Conservation (phyloP, 2,329 filamentous ascomycete genomes). For the Cordyceps javanica region DNA sequence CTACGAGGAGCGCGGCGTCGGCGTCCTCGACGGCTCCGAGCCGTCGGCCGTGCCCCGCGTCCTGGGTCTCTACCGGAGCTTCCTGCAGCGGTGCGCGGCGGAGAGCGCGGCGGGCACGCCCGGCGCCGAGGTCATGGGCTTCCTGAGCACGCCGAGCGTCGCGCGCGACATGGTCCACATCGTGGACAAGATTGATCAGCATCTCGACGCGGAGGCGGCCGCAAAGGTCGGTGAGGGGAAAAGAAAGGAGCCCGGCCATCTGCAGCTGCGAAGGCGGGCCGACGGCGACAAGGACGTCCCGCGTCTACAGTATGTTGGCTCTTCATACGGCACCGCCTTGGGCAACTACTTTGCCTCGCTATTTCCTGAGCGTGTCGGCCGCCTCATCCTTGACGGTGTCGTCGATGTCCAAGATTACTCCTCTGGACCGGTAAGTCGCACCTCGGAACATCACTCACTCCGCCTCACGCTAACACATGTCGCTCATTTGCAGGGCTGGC, state of each 20-base stretch:
- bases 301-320: constrained; percentile 35
- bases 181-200: constrained; percentile 25
- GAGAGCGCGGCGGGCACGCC: not conserved
- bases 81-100: not conserved
- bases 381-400: constrained; percentile 29
- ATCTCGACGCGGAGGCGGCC: constrained; percentile 8
- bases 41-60: not conserved
- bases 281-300: constrained; percentile 6
- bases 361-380: constrained; percentile 22
- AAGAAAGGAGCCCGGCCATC: not conserved
- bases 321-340: constrained; percentile 29
- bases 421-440: constrained; percentile 16
- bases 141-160: constrained; percentile 26
- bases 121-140: constrained; percentile 20
- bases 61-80: not conserved
- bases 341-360: constrained; percentile 18
- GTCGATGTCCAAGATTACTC: constrained; percentile 23
- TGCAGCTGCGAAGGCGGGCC: not conserved
- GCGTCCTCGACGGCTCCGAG: constrained; percentile 19
- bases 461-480: not conserved
- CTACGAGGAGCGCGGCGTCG: constrained; percentile 23
- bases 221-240: not conserved
- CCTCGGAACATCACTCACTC: not conserved
- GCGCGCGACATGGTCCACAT: constrained; percentile 30
- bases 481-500: constrained; percentile 22